Conservation (phyloP, 1,284 basidiomycete species). For the Ustilago crameri region DNA sequence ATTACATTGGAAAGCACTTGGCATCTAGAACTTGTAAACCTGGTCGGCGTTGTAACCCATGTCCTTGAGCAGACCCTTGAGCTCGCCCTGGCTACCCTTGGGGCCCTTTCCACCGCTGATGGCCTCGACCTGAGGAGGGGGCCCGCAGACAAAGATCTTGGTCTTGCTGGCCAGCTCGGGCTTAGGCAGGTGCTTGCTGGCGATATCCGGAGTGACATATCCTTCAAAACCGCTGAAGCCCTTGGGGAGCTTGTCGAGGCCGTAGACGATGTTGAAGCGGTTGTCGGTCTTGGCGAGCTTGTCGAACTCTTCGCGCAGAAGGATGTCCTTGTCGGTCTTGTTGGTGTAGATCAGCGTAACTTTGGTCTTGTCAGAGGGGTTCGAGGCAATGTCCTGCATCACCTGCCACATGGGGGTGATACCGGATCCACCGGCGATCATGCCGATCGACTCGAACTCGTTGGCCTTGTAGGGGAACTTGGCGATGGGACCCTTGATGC, state of each 20-base stretch:
- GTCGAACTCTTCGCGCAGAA: slow-evolving; percentile 85
- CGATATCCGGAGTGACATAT: slow-evolving; percentile 76
- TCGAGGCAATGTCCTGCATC: slow-evolving; percentile 67
- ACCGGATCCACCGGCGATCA: slow-evolving; percentile 89
- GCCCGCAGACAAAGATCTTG: slow-evolving; percentile 88
- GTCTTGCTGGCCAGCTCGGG: slow-evolving; percentile 80
- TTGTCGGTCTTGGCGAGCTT: slow-evolving; percentile 60
- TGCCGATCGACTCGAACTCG: slow-evolving; percentile 77
- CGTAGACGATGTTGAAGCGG: slow-evolving; percentile 83
- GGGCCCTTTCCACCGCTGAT: slow-evolving; percentile 64
- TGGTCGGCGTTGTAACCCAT: slow-evolving; percentile 64
- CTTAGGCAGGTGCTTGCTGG: slow-evolving; percentile 78
- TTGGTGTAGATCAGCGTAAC: slow-evolving; percentile 93
- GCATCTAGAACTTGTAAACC: slow-evolving; percentile 60
- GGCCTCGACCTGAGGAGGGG: slow-evolving; percentile 63
- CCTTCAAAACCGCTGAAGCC: slow-evolving; percentile 73
- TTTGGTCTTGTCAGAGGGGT: slow-evolving; percentile 88
- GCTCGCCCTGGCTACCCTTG: slow-evolving; percentile 64
- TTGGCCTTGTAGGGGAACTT: slow-evolving; percentile 67
- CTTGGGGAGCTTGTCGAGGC: slow-evolving; percentile 80
- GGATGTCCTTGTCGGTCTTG: slow-evolving; percentile 88
- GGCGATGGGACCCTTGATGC: slow-evolving; percentile 77
- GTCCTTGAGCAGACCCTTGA: slow-evolving; percentile 63
- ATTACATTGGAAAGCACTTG: not conserved
- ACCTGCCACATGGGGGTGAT: slow-evolving; percentile 71